Base-by-base conservation (phyloP, 2,329 filamentous ascomycete genomes). In the Stagonosporopsis chrysanthemi region DNA sequence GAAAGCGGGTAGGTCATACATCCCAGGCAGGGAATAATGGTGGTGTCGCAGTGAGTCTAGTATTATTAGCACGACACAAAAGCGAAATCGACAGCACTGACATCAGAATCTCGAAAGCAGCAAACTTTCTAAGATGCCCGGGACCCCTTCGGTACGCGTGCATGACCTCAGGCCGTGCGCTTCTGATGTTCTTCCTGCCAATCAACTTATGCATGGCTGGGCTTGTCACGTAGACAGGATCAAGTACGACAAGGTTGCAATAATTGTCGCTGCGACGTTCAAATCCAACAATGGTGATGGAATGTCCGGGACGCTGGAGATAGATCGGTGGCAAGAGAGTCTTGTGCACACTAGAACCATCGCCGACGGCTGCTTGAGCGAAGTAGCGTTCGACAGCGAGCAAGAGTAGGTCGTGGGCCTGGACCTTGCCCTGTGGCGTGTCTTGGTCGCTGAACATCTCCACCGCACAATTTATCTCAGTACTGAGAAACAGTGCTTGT, bases 291-390 rank as follows among this genome's bases (percentile, higher is more conserved):
- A 98, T 92, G 0, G 92, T 96, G 80, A 97, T 82, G 1, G 93
- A 97, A 74, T 98, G 94, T 2, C 92, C 91, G 83, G 87, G 86
- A 66, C 95, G 91, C 72, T 98, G 94, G 60, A 97, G 87, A 76
- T 97, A 98, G 38, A 98, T 88, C 0, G 95, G 93, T 36, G 94
- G 88, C 7, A 94, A 79, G 14, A 82, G 77, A 0, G 94, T 97
- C 51, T 83, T 78, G 49, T 86, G 83, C n/a, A 97, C 84, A 67
- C 88, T 91, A 6, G 73, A 74, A 28, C 67, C 69, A 33, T 84
- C 80, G 6, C 77, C 78, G 47, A 84, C 77, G 6, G 80, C 78
- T 4, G 78, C 77, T 14, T 82, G 78, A 57, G 83, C 77, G 69
- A 97, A 97, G 72, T 97, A 97, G 1, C 79, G 75, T 66, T 93